phyloP scores from a whole-genome alignment of 73 alveolate species.

The Urostyla sp. region DNA sequence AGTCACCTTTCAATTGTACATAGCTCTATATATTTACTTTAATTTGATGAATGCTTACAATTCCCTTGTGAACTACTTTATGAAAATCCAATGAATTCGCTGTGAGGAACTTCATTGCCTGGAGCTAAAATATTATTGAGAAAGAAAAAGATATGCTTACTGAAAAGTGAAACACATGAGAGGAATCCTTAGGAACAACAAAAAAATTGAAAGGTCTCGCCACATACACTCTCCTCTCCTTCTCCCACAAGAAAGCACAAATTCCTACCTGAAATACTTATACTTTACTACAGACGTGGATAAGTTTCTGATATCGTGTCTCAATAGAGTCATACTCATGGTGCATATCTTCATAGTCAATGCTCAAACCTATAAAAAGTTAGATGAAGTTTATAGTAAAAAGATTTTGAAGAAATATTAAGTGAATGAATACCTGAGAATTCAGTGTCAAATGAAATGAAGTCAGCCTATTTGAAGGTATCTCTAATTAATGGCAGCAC shows the following conservation, averaged over 20 bases:
- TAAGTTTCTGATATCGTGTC: conserved; percentile 62
- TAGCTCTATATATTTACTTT: background rate
- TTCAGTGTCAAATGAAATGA: conserved; percentile 72
- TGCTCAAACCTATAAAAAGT: background rate
- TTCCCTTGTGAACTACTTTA: conserved; percentile 58
- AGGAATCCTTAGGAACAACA: conserved; percentile 44
- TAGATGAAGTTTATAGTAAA: no score
- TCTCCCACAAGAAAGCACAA: conserved; percentile 56
- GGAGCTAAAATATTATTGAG: conserved; percentile 8
- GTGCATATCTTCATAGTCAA: conserved; percentile 39
- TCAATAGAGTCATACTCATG: conserved; percentile 65
- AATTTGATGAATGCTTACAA: background rate
- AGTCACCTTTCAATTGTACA: background rate
- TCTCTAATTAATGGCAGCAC: conserved; percentile 23
- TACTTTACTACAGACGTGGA: conserved; percentile 48
- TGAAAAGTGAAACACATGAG: conserved; percentile 17
- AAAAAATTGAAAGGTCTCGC: conserved; percentile 71
- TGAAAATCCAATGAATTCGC: conserved; percentile 72
- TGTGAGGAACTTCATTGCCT: conserved; percentile 57
- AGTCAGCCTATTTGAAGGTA: conserved; percentile 56
- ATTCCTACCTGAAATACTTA: conserved; percentile 72
- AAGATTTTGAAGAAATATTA: no score
- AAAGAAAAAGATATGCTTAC: background rate
- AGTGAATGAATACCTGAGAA: conserved; percentile 55
- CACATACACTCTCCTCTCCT: conserved; percentile 34